Conservation (phyloP, 2,329 filamentous ascomycete species). For the Alternaria alternata region DNA sequence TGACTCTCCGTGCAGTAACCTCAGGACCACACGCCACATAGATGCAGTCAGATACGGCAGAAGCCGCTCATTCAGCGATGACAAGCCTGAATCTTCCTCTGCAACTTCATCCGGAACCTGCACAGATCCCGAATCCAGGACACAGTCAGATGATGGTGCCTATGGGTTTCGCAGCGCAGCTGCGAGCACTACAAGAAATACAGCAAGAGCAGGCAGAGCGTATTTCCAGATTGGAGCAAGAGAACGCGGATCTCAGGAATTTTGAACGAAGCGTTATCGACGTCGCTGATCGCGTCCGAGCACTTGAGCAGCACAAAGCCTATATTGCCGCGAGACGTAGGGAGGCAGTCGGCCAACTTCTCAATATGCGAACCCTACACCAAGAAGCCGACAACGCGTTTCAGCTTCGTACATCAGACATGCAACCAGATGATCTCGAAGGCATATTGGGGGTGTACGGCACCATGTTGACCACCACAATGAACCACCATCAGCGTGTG, state of each 20-base stretch:
- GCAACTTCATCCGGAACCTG: neutral
- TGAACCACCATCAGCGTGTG: slow-evolving; percentile 26
- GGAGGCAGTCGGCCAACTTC: slow-evolving; percentile 25
- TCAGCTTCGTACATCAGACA: slow-evolving; percentile 19
- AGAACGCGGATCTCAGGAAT: slow-evolving; percentile 20
- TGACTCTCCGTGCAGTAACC: neutral
- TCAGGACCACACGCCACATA: neutral
- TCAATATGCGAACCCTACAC: slow-evolving; percentile 27
- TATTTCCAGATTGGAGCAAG: slow-evolving; percentile 19
- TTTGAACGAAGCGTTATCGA: neutral
- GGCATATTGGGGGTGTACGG: slow-evolving; percentile 24
- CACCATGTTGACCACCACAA: slow-evolving; percentile 19
- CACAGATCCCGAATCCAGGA: neutral
- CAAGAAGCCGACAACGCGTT: slow-evolving; percentile 32
- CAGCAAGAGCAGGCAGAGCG: slow-evolving; percentile 16
- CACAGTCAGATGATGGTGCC: slow-evolving; percentile 11
- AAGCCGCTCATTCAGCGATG: neutral
- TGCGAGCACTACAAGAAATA: slow-evolving; percentile 20
- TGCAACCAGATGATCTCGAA: slow-evolving; percentile 31
- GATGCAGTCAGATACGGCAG: neutral
- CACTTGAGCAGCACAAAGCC: slow-evolving; percentile 20
- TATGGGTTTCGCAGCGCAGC: slow-evolving; percentile 25
- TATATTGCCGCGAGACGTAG: slow-evolving; percentile 20
- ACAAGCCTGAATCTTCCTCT: neutral
- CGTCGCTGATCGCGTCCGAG: slow-evolving; percentile 11